Conservation (phyloP, 164 flowering plant species). For the Umbellularia californica region DNA sequence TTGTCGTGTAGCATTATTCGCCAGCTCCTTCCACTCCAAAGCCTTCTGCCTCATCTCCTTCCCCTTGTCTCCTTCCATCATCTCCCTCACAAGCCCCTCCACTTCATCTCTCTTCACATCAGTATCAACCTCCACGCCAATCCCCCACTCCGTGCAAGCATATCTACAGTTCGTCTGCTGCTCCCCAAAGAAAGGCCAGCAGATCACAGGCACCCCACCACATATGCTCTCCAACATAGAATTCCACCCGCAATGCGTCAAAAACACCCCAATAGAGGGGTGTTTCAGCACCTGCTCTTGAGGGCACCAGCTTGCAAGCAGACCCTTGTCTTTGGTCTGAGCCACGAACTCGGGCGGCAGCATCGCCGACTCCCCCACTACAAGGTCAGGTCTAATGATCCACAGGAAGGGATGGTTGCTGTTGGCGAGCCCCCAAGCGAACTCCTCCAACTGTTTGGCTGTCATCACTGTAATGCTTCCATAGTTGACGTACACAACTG, state of each 20-base stretch:
- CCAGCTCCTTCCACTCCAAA: conserved; percentile 17
- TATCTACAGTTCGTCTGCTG: conserved; percentile 23
- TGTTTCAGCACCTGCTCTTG: conserved; percentile 36
- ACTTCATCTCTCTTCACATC: conserved; percentile 24
- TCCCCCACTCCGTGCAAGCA: conserved; percentile 21
- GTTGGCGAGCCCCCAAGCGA: conserved; percentile 16
- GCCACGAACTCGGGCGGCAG: conserved; percentile 9
- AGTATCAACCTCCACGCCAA: conserved; percentile 22
- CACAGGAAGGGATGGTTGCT: conserved; percentile 13
- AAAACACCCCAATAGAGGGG: conserved; percentile 30
- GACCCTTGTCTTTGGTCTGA: conserved; percentile 5
- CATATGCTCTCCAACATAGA: conserved; percentile 24
- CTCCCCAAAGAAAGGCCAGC: conserved; percentile 33
- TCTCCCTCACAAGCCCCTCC: conserved; percentile 20
- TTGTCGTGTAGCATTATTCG: conserved; percentile 11
- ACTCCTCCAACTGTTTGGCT: conserved; percentile 7
- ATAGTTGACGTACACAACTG: conserved; percentile 3
- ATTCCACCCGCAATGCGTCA: conserved; percentile 41
- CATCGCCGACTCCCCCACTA: background rate
- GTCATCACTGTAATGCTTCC: conserved; percentile 6
- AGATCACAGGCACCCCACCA: conserved; percentile 27
- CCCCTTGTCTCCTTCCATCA: conserved; percentile 31
- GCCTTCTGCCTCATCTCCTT: conserved; percentile 23
- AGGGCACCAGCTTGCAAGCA: conserved; percentile 28
- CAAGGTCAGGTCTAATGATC: conserved; percentile 10